Evolutionary conservation across 2,329 filamentous ascomycete genomes (phyloP), one percentile per base, ranked within the genome.

Genomic region (Graphilbum ipis-grandicollis): DNA sequence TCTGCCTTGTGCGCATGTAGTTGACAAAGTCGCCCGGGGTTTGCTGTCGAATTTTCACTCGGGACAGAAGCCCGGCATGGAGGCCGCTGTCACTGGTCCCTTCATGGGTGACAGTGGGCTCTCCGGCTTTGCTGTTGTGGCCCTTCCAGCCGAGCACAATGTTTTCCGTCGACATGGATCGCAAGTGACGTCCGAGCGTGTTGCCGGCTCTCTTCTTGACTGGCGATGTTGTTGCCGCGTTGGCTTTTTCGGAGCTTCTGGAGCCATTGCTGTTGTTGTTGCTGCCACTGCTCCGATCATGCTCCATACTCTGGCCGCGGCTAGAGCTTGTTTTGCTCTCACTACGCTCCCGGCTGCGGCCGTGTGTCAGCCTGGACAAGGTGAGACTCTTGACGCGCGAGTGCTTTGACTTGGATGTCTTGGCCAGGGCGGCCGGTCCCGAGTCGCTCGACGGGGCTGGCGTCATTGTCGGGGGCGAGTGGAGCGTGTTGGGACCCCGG

Each of bases 21-120:
- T 71, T 66, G 28, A 96, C 85, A 57, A 92, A 93, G 50, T 94
- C 84, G 31, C 73, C 68, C 0, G 86, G 83, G 8, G 75, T 68
- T 36, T 82, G 75, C 33, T 82, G 71, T 32, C 81, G 70, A 38
- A 77, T 74, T 48, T 83, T 83, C 39, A 78, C 73, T 55, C 79
- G 79, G 37, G 73, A 69, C 19, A 81, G 61, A 17, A 44, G 36
- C 2, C 41, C 41, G 5, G 31, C 29, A 25, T 78, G 59, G 8
- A 60, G 65, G 23, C 66, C 44, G 32, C 46, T 43, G 18, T 37
- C 40, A 12, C 39, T 41, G 5, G 43, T 18, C 3, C 39, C 19
- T 18, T 23, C 62, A 59, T 31, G 10, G 12, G 17, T 15, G 30
- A 12, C 4, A 5, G 12, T 7, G 12, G 23, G 23, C 8, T 25